phyloP scores from a whole-genome alignment of 495 filamentous ascomycete species.

The Tuber borchii region DNA sequence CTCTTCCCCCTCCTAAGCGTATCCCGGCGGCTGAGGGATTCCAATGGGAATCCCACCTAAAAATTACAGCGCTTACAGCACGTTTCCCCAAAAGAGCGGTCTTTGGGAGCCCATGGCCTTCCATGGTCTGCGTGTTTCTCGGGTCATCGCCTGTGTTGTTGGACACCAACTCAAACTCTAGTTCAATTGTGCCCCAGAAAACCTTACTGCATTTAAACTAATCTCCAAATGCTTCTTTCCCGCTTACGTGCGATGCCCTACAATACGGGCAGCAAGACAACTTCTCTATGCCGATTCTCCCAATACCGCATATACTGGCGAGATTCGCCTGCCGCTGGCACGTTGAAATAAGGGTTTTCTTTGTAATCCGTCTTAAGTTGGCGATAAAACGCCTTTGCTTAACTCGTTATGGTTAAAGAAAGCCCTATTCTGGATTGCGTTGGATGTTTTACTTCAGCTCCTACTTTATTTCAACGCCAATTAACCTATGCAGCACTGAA shows the following conservation, averaged over 20 bases:
- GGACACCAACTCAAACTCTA: background rate
- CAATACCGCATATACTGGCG: too few relatives aligned
- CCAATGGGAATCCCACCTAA: background rate
- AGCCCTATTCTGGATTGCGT: too few relatives aligned
- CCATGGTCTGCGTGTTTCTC: background rate
- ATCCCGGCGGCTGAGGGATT: background rate
- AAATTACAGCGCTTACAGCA: conserved; percentile 1
- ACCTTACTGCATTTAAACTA: conserved; percentile 1
- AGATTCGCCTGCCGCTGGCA: too few relatives aligned
- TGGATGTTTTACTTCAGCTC: too few relatives aligned
- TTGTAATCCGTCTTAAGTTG: too few relatives aligned
- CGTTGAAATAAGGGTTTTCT: too few relatives aligned
- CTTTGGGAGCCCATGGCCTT: background rate
- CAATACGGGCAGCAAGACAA: background rate
- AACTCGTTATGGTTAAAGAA: too few relatives aligned
- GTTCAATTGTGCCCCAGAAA: background rate
- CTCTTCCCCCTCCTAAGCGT: background rate
- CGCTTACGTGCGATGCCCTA: background rate
- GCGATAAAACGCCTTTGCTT: too few relatives aligned
- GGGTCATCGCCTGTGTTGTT: conserved; percentile 1
- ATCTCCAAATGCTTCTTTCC: background rate
- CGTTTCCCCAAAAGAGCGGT: background rate
- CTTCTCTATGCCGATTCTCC: background rate
- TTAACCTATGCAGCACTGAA: background rate
- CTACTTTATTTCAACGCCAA: too few relatives aligned